Conservation (phyloP, 176 grass and related monocot genomes). For the Alloteropsis semialata region DNA sequence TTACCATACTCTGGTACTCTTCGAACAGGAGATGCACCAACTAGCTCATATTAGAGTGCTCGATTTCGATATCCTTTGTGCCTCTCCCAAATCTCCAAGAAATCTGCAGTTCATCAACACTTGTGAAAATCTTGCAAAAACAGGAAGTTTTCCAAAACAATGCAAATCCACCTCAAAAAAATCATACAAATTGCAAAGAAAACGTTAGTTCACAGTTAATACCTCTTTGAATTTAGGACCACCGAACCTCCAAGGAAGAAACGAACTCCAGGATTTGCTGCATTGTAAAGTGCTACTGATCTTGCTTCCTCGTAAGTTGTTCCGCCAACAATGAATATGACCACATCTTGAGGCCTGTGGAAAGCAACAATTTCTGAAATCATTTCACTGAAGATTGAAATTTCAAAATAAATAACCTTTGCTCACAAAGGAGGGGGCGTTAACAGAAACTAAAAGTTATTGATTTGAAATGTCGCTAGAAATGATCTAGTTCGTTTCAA, state of each 20-base stretch:
- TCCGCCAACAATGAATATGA: conserved; percentile 95
- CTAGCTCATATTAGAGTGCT: conserved; percentile 49
- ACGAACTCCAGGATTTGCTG: conserved; percentile 73
- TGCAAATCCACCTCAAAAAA: background rate
- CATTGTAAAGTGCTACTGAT: conserved; percentile 79
- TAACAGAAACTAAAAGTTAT: background rate
- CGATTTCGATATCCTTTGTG: conserved; percentile 81
- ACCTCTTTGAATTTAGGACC: conserved; percentile 92
- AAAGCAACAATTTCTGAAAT: conserved; percentile 5
- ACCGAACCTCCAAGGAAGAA: conserved; percentile 93
- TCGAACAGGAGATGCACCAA: background rate
- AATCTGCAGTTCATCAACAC: conserved; percentile 59
- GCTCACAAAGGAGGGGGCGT: background rate
- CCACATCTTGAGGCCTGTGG: conserved; percentile 93
- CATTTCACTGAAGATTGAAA: conserved; percentile 7
- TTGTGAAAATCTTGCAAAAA: background rate
- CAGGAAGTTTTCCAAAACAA: background rate
- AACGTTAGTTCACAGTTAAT: background rate
- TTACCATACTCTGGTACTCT: conserved; percentile 11
- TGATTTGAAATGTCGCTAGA: background rate
- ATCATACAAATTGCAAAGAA: background rate
- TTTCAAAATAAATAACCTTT: background rate
- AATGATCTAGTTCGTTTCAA: background rate
- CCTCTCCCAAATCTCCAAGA: conserved; percentile 86
- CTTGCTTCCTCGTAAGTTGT: conserved; percentile 95